Evolutionary conservation across 139 green algal genomes (phyloP), one percentile per base, ranked within the genome.

Genomic region (Ostreobium quekettii): DNA sequence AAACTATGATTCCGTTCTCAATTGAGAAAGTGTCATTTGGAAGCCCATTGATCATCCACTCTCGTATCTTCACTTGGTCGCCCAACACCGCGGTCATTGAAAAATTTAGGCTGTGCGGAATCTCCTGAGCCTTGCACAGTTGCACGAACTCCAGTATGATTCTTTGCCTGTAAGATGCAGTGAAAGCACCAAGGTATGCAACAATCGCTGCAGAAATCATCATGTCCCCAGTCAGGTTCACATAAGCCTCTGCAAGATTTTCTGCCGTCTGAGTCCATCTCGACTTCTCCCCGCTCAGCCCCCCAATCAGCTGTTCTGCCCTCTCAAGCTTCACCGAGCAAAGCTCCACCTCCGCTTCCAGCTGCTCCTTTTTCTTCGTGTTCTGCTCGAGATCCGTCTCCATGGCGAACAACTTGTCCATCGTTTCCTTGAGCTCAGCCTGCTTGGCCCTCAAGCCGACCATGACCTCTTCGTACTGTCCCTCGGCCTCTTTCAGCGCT

Each of bases 191-290:
- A 32, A 84, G 71, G 74, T 91, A 91, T 6, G 83, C 78, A 42
- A 91, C 78, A 49, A 84, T 71, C 26, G 73, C 80, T 15, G 83
- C 84, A 5, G 69, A 71, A 36, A 93, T 75, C 33, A 93, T 76
- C 82, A 89, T 90, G 71, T 93, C 85, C 15, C 87, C 87, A 2
- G 84, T 91, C 49, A 93, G 79, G 77, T 88, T 83, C 66, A 71
- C 56, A 66, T 86, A 74, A 2, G 74, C 82, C 15, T 73, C 66
- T 15, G 71, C 74, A 48, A 91, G 74, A 33, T 59, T 68, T 19
- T 71, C 64, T 1, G 83, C 85, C 1, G 70, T 83, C 31, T 88
- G 79, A 38, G 80, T 86, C 85, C 85, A 91, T 1, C 85, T 78
- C 5, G 74, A 71, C 76, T 89, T 89, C 76, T 91, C 85, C 22